These are phyloP conservation scores for Cutaneotrichosporon sp. DNA, from an alignment of 1,284 basidiomycete genomes.

Conservation along the genomic window DNA sequence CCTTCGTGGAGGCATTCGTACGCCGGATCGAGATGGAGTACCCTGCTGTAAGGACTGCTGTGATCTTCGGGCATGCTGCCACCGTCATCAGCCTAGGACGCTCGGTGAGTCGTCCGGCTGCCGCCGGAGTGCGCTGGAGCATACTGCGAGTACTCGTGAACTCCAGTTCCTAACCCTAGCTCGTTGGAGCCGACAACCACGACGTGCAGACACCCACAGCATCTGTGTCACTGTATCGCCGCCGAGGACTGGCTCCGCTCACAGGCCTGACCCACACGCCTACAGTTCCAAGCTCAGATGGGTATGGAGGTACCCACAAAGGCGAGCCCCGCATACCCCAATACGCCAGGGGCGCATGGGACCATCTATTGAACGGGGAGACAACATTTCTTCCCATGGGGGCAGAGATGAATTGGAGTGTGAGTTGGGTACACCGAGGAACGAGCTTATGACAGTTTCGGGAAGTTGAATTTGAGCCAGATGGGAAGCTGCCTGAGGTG, in stretches of 20 bases:
- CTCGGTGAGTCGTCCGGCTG: conserved; percentile 36
- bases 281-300: background rate
- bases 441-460: conserved; percentile 26
- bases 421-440: conserved; percentile 34
- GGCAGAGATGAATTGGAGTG: conserved; percentile 45
- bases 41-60: conserved; percentile 38
- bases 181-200: conserved; percentile 12
- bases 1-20: conserved; percentile 40
- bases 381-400: conserved; percentile 44
- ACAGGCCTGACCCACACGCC: background rate
- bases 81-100: conserved; percentile 47
- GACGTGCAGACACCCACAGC: conserved; percentile 43
- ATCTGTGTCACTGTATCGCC: conserved; percentile 36
- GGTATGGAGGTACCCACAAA: conserved; percentile 20
- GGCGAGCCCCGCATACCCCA: conserved; percentile 32
- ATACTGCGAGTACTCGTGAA: too few species aligned
- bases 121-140: too few species aligned
- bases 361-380: conserved; percentile 32
- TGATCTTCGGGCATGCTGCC: conserved; percentile 53
- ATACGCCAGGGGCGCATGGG: background rate
- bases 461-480: background rate
- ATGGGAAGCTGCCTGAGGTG: background rate
- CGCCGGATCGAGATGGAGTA: conserved; percentile 35
- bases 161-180: conserved; percentile 11
- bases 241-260: background rate